Evolutionary conservation across 2,329 filamentous ascomycete species (phyloP).

Genomic region (Tolypocladium cylindrosporum): DNA sequence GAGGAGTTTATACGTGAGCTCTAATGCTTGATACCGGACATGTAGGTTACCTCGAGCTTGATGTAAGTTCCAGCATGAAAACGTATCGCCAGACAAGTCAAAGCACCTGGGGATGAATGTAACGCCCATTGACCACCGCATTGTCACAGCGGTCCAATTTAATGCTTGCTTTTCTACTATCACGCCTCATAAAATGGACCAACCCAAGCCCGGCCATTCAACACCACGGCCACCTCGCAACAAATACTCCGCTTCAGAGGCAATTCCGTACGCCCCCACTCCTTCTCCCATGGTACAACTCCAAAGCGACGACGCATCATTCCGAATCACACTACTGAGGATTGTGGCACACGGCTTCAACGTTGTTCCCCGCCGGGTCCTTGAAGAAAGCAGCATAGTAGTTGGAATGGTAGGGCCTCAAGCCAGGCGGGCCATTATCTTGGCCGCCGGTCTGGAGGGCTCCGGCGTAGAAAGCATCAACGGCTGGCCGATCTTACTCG

Average conservation of each 20-base stretch:
- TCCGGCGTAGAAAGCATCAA: slow-evolving; percentile 33
- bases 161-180: background rate
- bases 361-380: slow-evolving; percentile 42
- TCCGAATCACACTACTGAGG: background rate
- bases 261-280: too few species aligned
- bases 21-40: background rate
- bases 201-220: too few species aligned
- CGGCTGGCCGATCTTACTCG: slow-evolving; percentile 23
- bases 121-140: background rate
- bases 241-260: too few species aligned
- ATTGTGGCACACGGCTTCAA: slow-evolving; percentile 29
- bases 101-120: too few species aligned
- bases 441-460: slow-evolving; percentile 32
- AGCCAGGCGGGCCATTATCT: slow-evolving; percentile 38
- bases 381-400: slow-evolving; percentile 42
- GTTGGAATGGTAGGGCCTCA: slow-evolving; percentile 29
- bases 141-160: too few species aligned
- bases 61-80: background rate
- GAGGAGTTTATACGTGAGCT: slow-evolving; percentile 7
- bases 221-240: too few species aligned
- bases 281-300: background rate
- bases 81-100: background rate
- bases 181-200: background rate
- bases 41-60: too few species aligned
- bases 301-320: too few species aligned